A percentile compares a stretch with the other conserved stretches of the same genome.
phyloP scores from a whole-genome alignment of 176 grass and related monocot species.

The Panicum miliaceum region DNA sequence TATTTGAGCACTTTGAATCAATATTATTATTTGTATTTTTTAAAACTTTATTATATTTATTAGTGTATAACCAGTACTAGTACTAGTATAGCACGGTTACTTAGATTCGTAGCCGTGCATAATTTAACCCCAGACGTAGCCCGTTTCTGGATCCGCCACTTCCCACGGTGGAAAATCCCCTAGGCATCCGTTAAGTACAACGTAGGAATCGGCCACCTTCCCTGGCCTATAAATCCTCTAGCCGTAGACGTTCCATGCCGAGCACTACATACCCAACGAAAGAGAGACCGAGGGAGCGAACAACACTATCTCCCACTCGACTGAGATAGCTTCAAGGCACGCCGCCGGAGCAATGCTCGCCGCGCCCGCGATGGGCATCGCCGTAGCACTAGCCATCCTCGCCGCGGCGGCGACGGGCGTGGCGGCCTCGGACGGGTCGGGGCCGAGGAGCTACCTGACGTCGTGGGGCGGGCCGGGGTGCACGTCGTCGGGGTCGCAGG shows the following conservation, averaged over 20 bases:
- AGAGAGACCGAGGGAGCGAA: too few relatives aligned
- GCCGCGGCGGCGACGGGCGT: not conserved
- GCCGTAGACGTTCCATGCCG: not conserved
- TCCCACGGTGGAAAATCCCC: slow-evolving; percentile 18
- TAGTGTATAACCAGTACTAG: too few relatives aligned
- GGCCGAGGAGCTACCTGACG: slow-evolving; percentile 36
- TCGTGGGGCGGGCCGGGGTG: slow-evolving; percentile 31
- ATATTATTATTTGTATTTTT: too few relatives aligned
- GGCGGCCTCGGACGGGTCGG: not conserved
- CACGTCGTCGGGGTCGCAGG: not conserved
- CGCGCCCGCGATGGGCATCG: not conserved
- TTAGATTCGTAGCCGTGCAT: too few relatives aligned
- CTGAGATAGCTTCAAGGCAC: not conserved
- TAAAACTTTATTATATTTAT: too few relatives aligned
- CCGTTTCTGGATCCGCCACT: too few relatives aligned
- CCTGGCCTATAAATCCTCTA: not conserved
- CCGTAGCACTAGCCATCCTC: not conserved
- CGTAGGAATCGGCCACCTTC: not conserved
- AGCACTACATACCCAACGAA: not conserved
- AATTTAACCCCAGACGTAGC: too few relatives aligned
- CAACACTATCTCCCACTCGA: too few relatives aligned
- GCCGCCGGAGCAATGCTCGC: too few relatives aligned
- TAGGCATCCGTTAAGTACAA: not conserved
- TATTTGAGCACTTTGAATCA: too few relatives aligned
- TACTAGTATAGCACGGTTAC: too few relatives aligned